Base-by-base conservation (phyloP, 2,329 filamentous ascomycete genomes). In the Aspergillus pseudoviridinutans region DNA sequence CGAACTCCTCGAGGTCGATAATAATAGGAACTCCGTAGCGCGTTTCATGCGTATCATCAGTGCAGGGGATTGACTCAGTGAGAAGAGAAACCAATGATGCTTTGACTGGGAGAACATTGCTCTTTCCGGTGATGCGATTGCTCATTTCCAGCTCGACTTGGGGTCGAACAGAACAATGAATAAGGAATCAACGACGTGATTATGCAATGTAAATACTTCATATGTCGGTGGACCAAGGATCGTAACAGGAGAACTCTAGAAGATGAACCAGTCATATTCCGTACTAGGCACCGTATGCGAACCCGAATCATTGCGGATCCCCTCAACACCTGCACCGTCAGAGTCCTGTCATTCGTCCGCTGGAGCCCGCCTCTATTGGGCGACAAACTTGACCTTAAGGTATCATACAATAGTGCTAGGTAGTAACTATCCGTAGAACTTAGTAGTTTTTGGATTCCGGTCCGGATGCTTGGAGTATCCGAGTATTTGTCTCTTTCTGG, bases 311-410 rank as follows among this genome's bases (percentile, higher is more conserved):
- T 25, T 38, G 51, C 47, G 42, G 44, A 20, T 44, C 24, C 27
- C 46, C 46, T 50, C 56, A 53, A 55, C 63, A 69, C 67, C 66
- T 63, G 67, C 52, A 51, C 60, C 8, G 27, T 58, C 5, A 58
- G 53, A 44, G 57, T 41, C 10, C 57, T 64, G 59, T 62, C 61
- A 69, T 69, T 69, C 66, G 67, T 61, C 66, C 57, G 54, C 60
- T 58, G 53, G 54, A 47, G 22, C n/a, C 32, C 32, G 32, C 32
- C 32, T 12, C 6, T 38, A 38, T 32, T 32, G 29, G 29, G 29
- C 29, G 12, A 14, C 29, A 32, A 32, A 14, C 29, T 32, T 32
- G 29, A 32, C 12, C 29, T 32, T 32, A 6, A 32, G 29, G 32
- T 17, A 35, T 14, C 32, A 17, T 32, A 6, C 12, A 2, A 2